Conservation (phyloP, 169 alveolate genomes). For the Plasmodium coatneyi region DNA sequence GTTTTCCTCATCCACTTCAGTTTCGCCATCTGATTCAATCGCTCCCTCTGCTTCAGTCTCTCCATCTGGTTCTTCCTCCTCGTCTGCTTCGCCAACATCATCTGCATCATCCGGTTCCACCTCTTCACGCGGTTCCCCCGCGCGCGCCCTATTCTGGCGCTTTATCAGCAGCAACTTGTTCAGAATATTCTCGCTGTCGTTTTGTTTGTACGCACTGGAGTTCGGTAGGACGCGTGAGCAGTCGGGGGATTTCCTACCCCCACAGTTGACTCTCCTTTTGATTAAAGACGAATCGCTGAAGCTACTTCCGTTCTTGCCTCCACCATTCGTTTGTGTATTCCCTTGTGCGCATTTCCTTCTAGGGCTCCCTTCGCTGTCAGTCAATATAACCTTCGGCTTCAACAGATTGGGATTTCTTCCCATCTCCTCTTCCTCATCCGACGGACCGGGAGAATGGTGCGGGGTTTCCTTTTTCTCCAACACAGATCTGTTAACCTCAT, state of each 20-base stretch:
- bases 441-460: background rate
- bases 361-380: conserved; percentile 33
- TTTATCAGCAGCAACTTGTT: conserved; percentile 28
- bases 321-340: background rate
- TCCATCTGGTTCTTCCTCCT: background rate
- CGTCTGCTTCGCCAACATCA: background rate
- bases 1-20: background rate
- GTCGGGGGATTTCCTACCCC: background rate
- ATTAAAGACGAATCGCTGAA: conserved; percentile 16
- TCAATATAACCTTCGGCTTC: conserved; percentile 39
- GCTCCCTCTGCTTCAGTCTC: background rate
- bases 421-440: background rate
- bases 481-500: background rate
- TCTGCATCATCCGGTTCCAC: background rate
- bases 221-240: background rate
- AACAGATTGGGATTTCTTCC: conserved; percentile 17
- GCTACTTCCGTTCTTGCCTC: background rate
- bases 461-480: conserved; percentile 3
- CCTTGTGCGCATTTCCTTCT: background rate
- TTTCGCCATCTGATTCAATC: background rate
- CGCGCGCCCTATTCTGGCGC: conserved; percentile 12
- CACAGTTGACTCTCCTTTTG: background rate
- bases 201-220: background rate
- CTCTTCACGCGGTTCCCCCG: background rate
- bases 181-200: conserved; percentile 18